These are phyloP conservation scores for Nakaseomyces uthaithaninus DNA, from an alignment of 1,139 yeast species.

Conservation along the genomic window DNA sequence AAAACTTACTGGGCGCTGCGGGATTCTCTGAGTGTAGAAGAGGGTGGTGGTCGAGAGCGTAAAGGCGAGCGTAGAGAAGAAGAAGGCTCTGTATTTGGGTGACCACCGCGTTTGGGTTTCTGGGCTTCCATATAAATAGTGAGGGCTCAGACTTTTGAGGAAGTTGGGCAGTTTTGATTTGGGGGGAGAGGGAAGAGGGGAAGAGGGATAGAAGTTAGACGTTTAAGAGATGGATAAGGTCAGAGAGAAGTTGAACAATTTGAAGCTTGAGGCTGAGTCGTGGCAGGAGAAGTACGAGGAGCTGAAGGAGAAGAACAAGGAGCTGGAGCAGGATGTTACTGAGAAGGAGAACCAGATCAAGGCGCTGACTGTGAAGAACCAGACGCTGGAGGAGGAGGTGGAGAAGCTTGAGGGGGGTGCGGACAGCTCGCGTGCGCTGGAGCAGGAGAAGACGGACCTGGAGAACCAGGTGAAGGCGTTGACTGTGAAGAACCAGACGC, in stretches of 20 bases:
- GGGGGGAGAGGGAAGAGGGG: too few relatives aligned
- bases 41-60: too few relatives aligned
- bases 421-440: conserved; percentile 42
- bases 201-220: too few relatives aligned
- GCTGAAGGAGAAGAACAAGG: conserved; percentile 70
- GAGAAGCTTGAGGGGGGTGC: conserved; percentile 80
- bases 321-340: conserved; percentile 81
- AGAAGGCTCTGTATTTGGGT: too few relatives aligned
- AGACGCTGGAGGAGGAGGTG: conserved; percentile 80
- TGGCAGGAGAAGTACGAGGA: conserved; percentile 98
- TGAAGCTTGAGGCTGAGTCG: conserved; percentile 90
- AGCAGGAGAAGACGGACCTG: conserved; percentile 66
- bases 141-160: too few relatives aligned
- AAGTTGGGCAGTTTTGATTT: too few relatives aligned
- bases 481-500: conserved; percentile 82
- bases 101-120: too few relatives aligned
- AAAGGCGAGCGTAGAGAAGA: too few relatives aligned
- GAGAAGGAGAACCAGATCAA: conserved; percentile 94
- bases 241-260: conserved; percentile 63
- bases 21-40: too few relatives aligned
- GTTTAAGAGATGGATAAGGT: conserved; percentile 27
- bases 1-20: too few relatives aligned
- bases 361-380: conserved; percentile 86
- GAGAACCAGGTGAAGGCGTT: conserved; percentile 92
- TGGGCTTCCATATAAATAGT: too few relatives aligned